These are phyloP conservation scores for Stephania japonica DNA, from an alignment of 164 flowering plant genomes.

Conservation along the genomic window DNA sequence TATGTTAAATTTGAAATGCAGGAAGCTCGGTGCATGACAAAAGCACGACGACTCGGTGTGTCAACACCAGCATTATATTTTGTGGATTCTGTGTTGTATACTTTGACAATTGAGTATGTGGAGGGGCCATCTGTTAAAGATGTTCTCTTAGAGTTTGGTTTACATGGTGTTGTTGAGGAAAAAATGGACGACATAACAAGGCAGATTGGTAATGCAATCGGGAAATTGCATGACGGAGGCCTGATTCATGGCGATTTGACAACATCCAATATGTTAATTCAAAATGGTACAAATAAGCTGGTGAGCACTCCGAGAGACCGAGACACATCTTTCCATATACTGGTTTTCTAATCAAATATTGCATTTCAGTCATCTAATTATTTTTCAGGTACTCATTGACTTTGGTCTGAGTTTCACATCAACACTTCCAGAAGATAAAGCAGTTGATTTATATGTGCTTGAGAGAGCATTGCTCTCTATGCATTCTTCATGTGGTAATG, in stretches of 20 bases:
- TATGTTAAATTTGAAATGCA: constrained; percentile 19
- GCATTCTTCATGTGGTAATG: constrained; percentile 97
- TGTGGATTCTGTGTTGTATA: constrained; percentile 56
- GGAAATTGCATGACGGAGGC: constrained; percentile 91
- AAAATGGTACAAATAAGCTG: constrained; percentile 58
- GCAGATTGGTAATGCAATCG: constrained; percentile 86
- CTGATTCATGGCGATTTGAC: constrained; percentile 94
- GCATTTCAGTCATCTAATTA: background rate
- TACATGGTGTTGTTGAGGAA: constrained; percentile 53
- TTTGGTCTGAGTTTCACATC: constrained; percentile 94
- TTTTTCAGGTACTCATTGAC: constrained; percentile 80
- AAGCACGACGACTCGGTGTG: constrained; percentile 89
- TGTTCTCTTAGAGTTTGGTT: constrained; percentile 68
- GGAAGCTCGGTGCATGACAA: constrained; percentile 85
- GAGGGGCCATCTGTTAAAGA: constrained; percentile 90
- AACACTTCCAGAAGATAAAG: constrained; percentile 92
- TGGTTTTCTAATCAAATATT: background rate
- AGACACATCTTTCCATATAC: background rate
- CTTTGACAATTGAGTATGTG: constrained; percentile 75
- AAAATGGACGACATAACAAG: constrained; percentile 56
- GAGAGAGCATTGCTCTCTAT: constrained; percentile 91
- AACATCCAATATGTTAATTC: constrained; percentile 87
- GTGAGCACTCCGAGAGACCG: constrained; percentile 32
- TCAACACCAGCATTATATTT: constrained; percentile 68
- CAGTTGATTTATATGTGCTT: constrained; percentile 91